Conservation (phyloP, 306 rosid species). For the Gynostemma pentaphyllum region DNA sequence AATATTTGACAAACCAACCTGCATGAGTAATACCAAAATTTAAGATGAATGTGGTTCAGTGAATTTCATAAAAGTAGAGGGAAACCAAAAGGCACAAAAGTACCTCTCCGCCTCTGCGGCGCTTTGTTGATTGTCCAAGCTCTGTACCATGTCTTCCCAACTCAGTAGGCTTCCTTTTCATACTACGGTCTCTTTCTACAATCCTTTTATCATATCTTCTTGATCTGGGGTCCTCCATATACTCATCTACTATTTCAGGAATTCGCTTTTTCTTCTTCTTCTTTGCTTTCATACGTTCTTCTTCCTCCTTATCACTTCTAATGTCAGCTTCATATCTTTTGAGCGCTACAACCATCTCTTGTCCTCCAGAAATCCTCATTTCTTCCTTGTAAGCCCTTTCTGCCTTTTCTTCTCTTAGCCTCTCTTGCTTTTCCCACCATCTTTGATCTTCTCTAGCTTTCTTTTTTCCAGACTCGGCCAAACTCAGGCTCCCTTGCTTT, state of each 20-base stretch:
- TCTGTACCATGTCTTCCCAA: slow-evolving; percentile 53
- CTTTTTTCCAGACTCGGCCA: slow-evolving; percentile 34
- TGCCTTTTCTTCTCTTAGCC: slow-evolving; percentile 44
- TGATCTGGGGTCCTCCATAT: slow-evolving; percentile 52
- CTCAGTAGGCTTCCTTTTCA: slow-evolving; percentile 57
- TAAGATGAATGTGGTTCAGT: background rate
- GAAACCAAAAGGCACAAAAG: slow-evolving; percentile 22
- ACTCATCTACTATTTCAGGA: slow-evolving; percentile 46
- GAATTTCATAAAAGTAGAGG: background rate
- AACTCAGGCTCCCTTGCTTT: slow-evolving; percentile 39
- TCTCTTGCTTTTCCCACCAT: slow-evolving; percentile 71
- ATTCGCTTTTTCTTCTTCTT: slow-evolving; percentile 51
- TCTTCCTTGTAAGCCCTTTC: slow-evolving; percentile 55
- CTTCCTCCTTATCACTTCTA: slow-evolving; percentile 86
- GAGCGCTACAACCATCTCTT: slow-evolving; percentile 50
- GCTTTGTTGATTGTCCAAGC: slow-evolving; percentile 44
- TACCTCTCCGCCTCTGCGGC: slow-evolving; percentile 97
- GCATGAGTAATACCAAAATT: background rate
- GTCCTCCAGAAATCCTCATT: slow-evolving; percentile 52
- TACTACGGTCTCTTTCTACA: slow-evolving; percentile 53
- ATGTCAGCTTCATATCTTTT: slow-evolving; percentile 61
- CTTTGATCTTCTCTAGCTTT: slow-evolving; percentile 53
- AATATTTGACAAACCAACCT: slow-evolving; percentile 95
- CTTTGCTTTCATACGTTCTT: slow-evolving; percentile 71
- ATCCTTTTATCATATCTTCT: slow-evolving; percentile 62